These are phyloP conservation scores for Elsinoe arachidis DNA, from an alignment of 2,329 filamentous ascomycete genomes.

Conservation along the genomic window DNA sequence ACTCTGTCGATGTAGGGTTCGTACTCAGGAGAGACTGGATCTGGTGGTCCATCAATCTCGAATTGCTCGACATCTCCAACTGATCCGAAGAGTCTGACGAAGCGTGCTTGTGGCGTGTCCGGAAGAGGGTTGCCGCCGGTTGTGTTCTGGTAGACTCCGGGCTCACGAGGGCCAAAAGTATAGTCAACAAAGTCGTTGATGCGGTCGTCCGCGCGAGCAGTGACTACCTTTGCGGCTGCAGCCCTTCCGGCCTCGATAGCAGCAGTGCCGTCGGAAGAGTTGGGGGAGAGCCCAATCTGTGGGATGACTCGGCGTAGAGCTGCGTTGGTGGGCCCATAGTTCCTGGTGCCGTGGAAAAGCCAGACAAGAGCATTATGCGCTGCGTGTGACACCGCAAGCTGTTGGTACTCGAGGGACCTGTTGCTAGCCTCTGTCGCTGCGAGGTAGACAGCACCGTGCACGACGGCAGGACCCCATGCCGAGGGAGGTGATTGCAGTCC, in stretches of 20 bases:
- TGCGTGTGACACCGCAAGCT: constrained; percentile 25
- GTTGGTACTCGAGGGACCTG: constrained; percentile 23
- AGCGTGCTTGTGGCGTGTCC: constrained; percentile 24
- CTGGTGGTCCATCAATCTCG: constrained; percentile 20
- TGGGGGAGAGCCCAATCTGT: constrained; percentile 20
- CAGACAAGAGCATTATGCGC: constrained; percentile 24
- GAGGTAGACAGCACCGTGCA: constrained; percentile 23
- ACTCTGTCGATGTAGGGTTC: constrained; percentile 20
- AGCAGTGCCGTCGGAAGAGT: constrained; percentile 16
- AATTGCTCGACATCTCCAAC: constrained; percentile 22
- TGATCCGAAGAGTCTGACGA: constrained; percentile 21
- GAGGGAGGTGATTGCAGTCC: constrained; percentile 24
- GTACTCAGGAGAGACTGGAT: constrained; percentile 19
- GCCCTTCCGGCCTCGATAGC: constrained; percentile 20
- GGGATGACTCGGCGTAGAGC: constrained; percentile 18
- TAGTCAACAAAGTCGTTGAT: constrained; percentile 24
- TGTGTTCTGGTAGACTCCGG: constrained; percentile 23
- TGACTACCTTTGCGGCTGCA: constrained; percentile 20
- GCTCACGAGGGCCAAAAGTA: constrained; percentile 15
- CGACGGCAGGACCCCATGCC: constrained; percentile 24
- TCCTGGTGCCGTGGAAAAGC: constrained; percentile 24
- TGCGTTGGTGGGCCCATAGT: constrained; percentile 22
- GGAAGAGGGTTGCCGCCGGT: constrained; percentile 21
- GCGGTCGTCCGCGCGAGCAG: constrained; percentile 21
- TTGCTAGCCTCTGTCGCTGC: constrained; percentile 20